Conservation (phyloP, 139 green algal genomes). For the Chlamydomonas sp. region DNA sequence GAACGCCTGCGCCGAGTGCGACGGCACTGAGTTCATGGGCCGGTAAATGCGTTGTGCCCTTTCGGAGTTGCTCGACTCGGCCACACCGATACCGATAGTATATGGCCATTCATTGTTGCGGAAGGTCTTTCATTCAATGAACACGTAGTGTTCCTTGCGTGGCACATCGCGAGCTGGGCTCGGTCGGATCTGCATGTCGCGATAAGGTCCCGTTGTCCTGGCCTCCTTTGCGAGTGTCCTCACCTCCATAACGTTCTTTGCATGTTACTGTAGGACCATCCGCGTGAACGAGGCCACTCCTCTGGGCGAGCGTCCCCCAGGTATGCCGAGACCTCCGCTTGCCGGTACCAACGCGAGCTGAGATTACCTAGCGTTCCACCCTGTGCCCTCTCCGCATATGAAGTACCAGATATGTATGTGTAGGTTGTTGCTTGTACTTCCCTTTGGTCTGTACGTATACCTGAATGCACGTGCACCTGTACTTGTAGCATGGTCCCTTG, state of each 20-base stretch:
- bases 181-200: neutral
- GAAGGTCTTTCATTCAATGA: neutral
- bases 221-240: too few relatives aligned
- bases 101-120: neutral
- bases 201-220: too few relatives aligned
- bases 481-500: too few relatives aligned
- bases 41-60: neutral
- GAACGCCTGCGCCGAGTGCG: slow-evolving; percentile 33
- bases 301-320: slow-evolving; percentile 29
- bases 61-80: neutral
- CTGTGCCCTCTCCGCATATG: too few relatives aligned
- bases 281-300: slow-evolving; percentile 69
- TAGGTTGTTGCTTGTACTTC: too few relatives aligned
- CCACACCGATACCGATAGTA: neutral
- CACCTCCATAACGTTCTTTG: neutral
- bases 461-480: too few relatives aligned
- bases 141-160: neutral
- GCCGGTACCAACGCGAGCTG: too few relatives aligned
- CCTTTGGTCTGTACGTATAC: too few relatives aligned
- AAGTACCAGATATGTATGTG: too few relatives aligned
- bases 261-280: slow-evolving; percentile 46
- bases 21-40: slow-evolving; percentile 66
- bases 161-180: too few relatives aligned
- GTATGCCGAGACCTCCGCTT: too few relatives aligned
- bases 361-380: too few relatives aligned